phyloP scores from a whole-genome alignment of 2,329 filamentous ascomycete species.

The Aureobasidium uvarum region DNA sequence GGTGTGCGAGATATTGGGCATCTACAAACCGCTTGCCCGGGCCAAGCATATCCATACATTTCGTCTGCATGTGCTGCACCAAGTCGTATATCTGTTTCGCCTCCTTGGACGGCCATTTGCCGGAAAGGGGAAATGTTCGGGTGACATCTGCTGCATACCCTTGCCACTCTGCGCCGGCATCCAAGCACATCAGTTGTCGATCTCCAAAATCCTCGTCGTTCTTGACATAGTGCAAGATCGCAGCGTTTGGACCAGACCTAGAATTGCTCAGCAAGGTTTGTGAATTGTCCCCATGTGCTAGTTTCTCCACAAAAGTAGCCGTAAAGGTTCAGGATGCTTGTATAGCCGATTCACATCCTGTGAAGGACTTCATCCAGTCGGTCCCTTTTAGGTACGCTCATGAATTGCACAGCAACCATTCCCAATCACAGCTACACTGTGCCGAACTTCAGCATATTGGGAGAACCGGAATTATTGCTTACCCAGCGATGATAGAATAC shows the following conservation, averaged over 20 bases:
- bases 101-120: slow-evolving; percentile 64
- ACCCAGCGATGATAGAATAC: slow-evolving; percentile 83
- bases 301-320: neutral
- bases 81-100: slow-evolving; percentile 71
- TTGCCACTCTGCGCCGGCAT: slow-evolving; percentile 81
- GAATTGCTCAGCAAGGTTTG: neutral
- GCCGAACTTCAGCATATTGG: neutral
- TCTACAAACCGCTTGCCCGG: slow-evolving; percentile 69
- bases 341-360: neutral
- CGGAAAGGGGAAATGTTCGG: slow-evolving; percentile 75
- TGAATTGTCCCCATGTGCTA: neutral
- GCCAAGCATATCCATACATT: slow-evolving; percentile 66
- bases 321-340: neutral
- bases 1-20: slow-evolving; percentile 70
- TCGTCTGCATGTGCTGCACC: slow-evolving; percentile 76
- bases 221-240: slow-evolving; percentile 79
- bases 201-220: slow-evolving; percentile 72
- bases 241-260: slow-evolving; percentile 69
- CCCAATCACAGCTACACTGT: neutral
- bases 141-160: slow-evolving; percentile 86
- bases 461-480: neutral
- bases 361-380: neutral
- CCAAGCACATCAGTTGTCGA: slow-evolving; percentile 74
- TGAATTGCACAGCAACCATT: neutral
- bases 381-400: neutral